phyloP scores from a whole-genome alignment of 2,329 filamentous ascomycete genomes.

The Mycogone perniciosa region DNA sequence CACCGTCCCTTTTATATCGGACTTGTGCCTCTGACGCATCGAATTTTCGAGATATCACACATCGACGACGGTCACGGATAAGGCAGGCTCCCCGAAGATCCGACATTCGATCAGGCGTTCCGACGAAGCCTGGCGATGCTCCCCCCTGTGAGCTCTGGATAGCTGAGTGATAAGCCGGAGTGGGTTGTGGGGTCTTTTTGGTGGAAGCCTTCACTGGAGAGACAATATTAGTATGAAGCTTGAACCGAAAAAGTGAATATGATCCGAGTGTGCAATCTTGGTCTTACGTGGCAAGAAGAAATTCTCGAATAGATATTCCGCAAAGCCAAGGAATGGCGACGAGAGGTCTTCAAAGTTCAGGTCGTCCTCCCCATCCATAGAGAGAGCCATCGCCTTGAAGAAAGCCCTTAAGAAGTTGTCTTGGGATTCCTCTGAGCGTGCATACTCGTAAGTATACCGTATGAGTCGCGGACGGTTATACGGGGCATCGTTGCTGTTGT shows the following conservation, averaged over 20 bases:
- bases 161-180: neutral
- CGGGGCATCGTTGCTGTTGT: neutral
- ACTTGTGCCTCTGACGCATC: neutral
- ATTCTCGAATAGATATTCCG: constrained; percentile 10
- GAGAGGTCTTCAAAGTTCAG: neutral
- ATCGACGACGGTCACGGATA: neutral
- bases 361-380: neutral
- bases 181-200: neutral
- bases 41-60: neutral
- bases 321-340: neutral
- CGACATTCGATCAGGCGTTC: neutral
- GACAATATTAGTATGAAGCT: neutral
- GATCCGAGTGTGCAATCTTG: too few species aligned
- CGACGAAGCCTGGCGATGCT: neutral
- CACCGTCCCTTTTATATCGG: neutral
- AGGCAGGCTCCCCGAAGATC: neutral
- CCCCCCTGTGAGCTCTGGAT: neutral
- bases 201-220: neutral
- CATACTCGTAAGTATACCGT: neutral
- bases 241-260: neutral
- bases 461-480: constrained; percentile 1
- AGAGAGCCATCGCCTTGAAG: neutral
- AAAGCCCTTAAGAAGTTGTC: neutral
- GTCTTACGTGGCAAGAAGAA: constrained; percentile 11
- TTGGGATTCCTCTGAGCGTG: constrained; percentile 1